Conservation (phyloP, 2,329 filamentous ascomycete species). For the Tolypocladium ovalisporum region DNA sequence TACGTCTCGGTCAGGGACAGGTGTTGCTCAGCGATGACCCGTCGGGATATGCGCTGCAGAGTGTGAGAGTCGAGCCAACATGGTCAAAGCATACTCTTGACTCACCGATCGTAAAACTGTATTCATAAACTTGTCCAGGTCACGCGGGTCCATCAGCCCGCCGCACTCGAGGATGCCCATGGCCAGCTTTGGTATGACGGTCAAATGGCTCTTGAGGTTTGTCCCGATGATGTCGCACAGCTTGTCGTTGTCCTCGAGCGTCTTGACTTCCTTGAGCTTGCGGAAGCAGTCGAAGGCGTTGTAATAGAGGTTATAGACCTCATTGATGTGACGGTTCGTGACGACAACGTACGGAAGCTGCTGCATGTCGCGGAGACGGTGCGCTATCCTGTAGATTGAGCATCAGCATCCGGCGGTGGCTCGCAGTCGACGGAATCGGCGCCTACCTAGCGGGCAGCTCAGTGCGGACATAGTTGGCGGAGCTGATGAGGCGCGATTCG, state of each 20-base stretch:
- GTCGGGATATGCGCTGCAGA: constrained; percentile 72
- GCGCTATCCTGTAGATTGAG: constrained; percentile 55
- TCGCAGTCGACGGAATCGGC: neutral
- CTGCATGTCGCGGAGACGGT: constrained; percentile 95
- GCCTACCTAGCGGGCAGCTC: constrained; percentile 47
- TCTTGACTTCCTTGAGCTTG: constrained; percentile 71
- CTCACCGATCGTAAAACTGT: constrained; percentile 78
- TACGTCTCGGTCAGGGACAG: constrained; percentile 91
- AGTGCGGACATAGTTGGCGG: constrained; percentile 93
- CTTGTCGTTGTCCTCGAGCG: constrained; percentile 77
- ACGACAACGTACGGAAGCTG: constrained; percentile 91
- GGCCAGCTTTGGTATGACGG: constrained; percentile 85
- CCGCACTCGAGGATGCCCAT: constrained; percentile 91
- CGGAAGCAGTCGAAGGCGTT: constrained; percentile 89
- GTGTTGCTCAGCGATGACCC: constrained; percentile 96
- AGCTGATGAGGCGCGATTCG: constrained; percentile 79
- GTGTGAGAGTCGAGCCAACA: constrained; percentile 3
- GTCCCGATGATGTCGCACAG: constrained; percentile 73
- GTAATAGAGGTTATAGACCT: constrained; percentile 96
- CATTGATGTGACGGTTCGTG: constrained; percentile 85
- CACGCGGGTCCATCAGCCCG: constrained; percentile 65
- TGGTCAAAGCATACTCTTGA: neutral
- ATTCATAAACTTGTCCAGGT: constrained; percentile 92
- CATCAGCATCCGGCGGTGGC: neutral
- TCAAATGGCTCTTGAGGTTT: constrained; percentile 77